Evolutionary conservation across 202 grass and related monocot genomes (phyloP).

Genomic region (Cymbopogon flexuosus): DNA sequence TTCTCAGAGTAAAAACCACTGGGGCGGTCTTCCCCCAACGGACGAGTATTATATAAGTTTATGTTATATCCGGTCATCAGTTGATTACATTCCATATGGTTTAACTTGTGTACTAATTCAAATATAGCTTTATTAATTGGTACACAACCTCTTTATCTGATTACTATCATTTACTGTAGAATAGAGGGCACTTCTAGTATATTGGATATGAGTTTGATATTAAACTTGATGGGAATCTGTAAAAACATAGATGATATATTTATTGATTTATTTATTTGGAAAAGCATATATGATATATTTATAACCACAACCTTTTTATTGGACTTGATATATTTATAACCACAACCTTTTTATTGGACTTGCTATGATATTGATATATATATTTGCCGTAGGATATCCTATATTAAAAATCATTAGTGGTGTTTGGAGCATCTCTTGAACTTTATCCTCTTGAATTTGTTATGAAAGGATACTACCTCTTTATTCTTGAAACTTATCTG

Average conservation of each 20-base stretch:
- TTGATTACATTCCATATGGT: not conserved
- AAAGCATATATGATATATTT: not conserved
- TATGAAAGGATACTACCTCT: not conserved
- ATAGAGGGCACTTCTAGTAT: not conserved
- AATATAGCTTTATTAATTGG: not conserved
- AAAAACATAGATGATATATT: not conserved
- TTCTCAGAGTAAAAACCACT: not conserved
- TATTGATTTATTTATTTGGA: not conserved
- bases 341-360: not conserved
- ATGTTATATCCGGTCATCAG: not conserved
- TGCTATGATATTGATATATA: not conserved
- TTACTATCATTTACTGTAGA: not conserved
- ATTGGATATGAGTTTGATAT: too few relatives aligned
- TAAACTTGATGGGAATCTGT: too few relatives aligned
- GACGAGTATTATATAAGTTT: not conserved
- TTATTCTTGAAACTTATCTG: not conserved
- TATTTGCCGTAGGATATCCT: slow-evolving; percentile 5
- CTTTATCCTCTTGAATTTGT: not conserved
- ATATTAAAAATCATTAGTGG: slow-evolving; percentile 2
- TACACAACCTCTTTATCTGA: not conserved
- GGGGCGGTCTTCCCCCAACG: not conserved
- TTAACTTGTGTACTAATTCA: not conserved
- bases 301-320: not conserved
- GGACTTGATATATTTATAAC: not conserved
- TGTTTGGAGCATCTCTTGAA: slow-evolving; percentile 6